Conservation (phyloP, 2,329 filamentous ascomycete genomes). For the Lasiodiplodia citricola region DNA sequence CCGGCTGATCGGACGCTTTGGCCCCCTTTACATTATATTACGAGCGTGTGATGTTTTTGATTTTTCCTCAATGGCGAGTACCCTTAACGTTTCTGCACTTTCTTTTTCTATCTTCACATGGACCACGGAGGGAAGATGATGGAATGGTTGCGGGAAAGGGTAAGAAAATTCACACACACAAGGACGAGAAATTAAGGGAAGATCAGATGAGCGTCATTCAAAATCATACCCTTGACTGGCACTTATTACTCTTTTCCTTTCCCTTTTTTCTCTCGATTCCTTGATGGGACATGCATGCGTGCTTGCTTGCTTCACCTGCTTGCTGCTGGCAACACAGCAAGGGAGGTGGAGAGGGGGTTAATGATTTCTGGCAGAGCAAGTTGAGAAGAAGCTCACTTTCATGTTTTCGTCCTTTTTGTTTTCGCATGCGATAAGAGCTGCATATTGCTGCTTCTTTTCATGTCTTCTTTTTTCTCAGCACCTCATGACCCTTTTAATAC, state of each 20-base stretch:
- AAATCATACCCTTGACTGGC: conserved; percentile 5
- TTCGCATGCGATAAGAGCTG: neutral
- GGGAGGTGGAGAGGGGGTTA: neutral
- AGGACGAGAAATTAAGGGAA: neutral
- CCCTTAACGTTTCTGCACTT: conserved; percentile 9
- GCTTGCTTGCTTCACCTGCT: neutral
- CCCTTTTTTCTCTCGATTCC: neutral
- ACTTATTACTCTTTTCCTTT: conserved; percentile 4
- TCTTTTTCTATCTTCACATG: conserved; percentile 6
- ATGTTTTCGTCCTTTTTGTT: no score
- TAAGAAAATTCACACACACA: conserved; percentile 1
- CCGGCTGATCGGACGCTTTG: neutral
- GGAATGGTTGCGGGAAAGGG: neutral
- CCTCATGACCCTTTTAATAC: conserved; percentile 20
- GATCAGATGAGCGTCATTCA: conserved; percentile 2
- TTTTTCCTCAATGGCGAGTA: conserved; percentile 6
- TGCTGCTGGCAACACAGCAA: neutral
- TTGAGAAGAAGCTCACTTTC: neutral
- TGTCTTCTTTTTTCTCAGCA: neutral
- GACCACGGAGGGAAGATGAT: neutral
- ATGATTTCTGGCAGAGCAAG: neutral
- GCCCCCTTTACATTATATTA: conserved; percentile 1
- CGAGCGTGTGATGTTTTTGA: conserved; percentile 9
- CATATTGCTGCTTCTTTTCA: neutral
- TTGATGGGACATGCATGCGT: neutral